Conservation (phyloP, 768 basidiomycete genomes). For the Zangia roseola region DNA sequence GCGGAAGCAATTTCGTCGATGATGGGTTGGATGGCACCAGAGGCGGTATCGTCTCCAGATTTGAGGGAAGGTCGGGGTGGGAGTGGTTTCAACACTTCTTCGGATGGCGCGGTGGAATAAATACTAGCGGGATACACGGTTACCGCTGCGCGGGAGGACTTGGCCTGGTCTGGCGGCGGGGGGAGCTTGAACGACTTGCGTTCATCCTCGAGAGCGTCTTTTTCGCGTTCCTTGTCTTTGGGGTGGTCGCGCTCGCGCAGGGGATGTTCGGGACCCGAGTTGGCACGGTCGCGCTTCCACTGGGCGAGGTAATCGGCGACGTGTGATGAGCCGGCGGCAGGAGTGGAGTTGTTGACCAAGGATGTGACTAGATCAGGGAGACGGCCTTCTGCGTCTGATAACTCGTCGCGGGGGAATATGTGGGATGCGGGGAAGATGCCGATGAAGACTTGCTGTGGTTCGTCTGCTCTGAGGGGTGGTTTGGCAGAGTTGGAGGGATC, state of each 20-base stretch:
- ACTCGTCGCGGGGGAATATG: slow-evolving; percentile 81
- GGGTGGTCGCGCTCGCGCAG: slow-evolving; percentile 34
- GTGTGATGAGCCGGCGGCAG: slow-evolving; percentile 33
- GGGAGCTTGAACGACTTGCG: slow-evolving; percentile 70
- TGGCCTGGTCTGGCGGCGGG: slow-evolving; percentile 73
- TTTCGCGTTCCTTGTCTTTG: slow-evolving; percentile 54
- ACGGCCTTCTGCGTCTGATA: slow-evolving; percentile 84
- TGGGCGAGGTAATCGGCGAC: slow-evolving; percentile 47
- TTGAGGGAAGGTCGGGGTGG: slow-evolving; percentile 94
- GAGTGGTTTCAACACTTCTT: slow-evolving; percentile 65
- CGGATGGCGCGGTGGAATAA: slow-evolving; percentile 70
- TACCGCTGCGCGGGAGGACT: slow-evolving; percentile 66
- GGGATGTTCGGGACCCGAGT: slow-evolving; percentile 27
- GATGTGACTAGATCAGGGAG: slow-evolving; percentile 73
- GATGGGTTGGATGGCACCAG: slow-evolving; percentile 82
- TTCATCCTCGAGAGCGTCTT: slow-evolving; percentile 60
- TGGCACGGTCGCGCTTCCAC: slow-evolving; percentile 39
- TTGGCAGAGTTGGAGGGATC: slow-evolving; percentile 50
- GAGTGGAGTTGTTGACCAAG: slow-evolving; percentile 38
- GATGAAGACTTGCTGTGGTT: slow-evolving; percentile 85
- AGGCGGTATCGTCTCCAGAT: slow-evolving; percentile 89
- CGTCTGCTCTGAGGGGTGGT: slow-evolving; percentile 61
- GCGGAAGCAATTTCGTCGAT: slow-evolving; percentile 98
- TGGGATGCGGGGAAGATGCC: slow-evolving; percentile 93
- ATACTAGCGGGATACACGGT: slow-evolving; percentile 74